These are phyloP conservation scores for Arthrobotrys musiformis DNA, from an alignment of 2,329 filamentous ascomycete genomes.

Conservation along the genomic window DNA sequence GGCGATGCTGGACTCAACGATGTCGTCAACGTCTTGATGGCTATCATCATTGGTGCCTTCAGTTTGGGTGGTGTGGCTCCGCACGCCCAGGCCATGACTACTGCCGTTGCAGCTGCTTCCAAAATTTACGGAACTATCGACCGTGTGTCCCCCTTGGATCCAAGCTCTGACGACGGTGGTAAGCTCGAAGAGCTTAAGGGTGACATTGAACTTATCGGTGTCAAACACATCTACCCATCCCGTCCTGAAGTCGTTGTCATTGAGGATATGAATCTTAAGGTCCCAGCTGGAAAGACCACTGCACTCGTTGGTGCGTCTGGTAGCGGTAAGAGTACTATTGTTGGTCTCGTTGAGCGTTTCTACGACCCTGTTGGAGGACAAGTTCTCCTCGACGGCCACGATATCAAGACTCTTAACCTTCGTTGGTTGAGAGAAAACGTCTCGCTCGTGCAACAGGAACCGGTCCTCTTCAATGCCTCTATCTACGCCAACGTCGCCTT, in stretches of 20 bases:
- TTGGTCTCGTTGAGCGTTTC: conserved; percentile 91
- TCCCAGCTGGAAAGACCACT: conserved; percentile 90
- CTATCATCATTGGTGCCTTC: conserved; percentile 81
- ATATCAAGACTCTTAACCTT: conserved; percentile 83
- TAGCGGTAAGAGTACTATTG: conserved; percentile 92
- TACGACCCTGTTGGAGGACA: conserved; percentile 86
- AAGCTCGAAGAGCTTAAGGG: conserved; percentile 79
- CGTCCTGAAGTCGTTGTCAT: conserved; percentile 90
- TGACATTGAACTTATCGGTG: conserved; percentile 79
- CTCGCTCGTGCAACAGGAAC: conserved; percentile 91
- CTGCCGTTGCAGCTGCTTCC: conserved; percentile 80
- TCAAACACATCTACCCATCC: conserved; percentile 95
- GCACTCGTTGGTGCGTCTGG: conserved; percentile 94
- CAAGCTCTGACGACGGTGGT: conserved; percentile 75
- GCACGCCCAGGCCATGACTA: conserved; percentile 86
- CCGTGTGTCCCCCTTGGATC: conserved; percentile 83
- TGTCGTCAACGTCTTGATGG: conserved; percentile 86
- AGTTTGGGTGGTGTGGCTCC: conserved; percentile 87
- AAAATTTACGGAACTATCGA: conserved; percentile 98
- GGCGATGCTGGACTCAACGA: conserved; percentile 74
- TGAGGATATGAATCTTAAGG: conserved; percentile 79
- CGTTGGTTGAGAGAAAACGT: conserved; percentile 93
- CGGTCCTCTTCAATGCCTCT: conserved; percentile 86
- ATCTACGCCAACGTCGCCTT: conserved; percentile 92
- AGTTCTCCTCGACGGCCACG: conserved; percentile 82